Percentiles rank a stretch among this genome's conserved stretches.
Evolutionary conservation across 768 basidiomycete genomes (phyloP).

Genomic region (Auriscalpium microsporum): DNA sequence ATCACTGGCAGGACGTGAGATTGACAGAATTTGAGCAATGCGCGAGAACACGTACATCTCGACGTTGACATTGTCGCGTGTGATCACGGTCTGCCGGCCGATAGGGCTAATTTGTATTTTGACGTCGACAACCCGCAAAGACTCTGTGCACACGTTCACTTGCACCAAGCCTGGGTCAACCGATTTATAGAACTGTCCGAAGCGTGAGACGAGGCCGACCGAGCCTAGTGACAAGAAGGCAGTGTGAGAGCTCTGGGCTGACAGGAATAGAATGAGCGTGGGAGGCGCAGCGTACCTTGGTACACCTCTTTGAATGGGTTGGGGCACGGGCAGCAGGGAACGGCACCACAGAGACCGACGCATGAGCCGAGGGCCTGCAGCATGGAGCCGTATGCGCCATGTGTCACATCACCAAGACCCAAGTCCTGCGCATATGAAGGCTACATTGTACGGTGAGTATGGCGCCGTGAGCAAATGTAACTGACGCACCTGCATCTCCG

Average conservation of each 20-base stretch:
- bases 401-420: slow-evolving; percentile 66
- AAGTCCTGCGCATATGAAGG: slow-evolving; percentile 90
- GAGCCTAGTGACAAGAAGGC: slow-evolving; percentile 40
- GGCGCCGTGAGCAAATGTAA: slow-evolving; percentile 1
- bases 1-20: slow-evolving; percentile 50
- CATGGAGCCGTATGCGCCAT: slow-evolving; percentile 80
- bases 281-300: slow-evolving; percentile 45
- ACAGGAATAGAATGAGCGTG: not conserved
- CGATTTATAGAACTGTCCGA: slow-evolving; percentile 94
- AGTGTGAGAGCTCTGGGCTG: slow-evolving; percentile 12
- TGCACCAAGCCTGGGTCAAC: slow-evolving; percentile 89
- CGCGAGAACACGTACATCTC: slow-evolving; percentile 55
- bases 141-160: slow-evolving; percentile 92
- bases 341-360: slow-evolving; percentile 62
- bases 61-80: slow-evolving; percentile 93
- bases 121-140: slow-evolving; percentile 80
- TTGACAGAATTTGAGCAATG: not conserved
- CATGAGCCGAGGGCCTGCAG: slow-evolving; percentile 60
- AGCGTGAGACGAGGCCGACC: slow-evolving; percentile 86
- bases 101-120: slow-evolving; percentile 92
- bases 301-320: slow-evolving; percentile 82
- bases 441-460: slow-evolving; percentile 29
- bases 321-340: slow-evolving; percentile 79
- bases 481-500: slow-evolving; percentile 72
- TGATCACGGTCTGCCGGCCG: slow-evolving; percentile 84